phyloP scores from a whole-genome alignment of 1,284 basidiomycete genomes.

The Trichosporon ovoides region DNA sequence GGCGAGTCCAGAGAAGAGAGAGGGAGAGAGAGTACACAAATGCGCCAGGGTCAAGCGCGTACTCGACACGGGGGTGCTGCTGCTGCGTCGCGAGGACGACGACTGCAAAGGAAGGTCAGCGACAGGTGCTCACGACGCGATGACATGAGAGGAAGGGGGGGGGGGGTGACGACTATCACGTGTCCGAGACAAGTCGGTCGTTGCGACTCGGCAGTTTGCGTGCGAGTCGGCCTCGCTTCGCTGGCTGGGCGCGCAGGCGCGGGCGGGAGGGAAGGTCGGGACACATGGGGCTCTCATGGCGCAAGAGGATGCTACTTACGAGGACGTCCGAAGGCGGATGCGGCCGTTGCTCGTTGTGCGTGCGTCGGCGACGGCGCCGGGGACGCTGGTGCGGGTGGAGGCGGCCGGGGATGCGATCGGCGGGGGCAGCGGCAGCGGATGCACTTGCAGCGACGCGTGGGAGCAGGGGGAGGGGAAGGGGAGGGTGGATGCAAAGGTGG shows the following conservation, averaged over 20 bases:
- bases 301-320: background rate
- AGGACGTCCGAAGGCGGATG: background rate
- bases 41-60: background rate
- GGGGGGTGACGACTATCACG: background rate
- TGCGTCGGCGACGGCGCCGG: background rate
- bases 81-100: background rate
- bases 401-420: background rate
- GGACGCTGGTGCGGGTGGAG: background rate
- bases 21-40: background rate
- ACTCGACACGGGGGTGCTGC: background rate
- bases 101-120: slow-evolving; percentile 1
- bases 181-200: background rate
- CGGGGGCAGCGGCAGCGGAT: slow-evolving; percentile 2
- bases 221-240: background rate
- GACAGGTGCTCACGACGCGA: background rate
- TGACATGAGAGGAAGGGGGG: no score
- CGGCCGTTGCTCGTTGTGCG: background rate
- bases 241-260: background rate
- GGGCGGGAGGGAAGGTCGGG: background rate
- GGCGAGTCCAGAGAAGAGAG: background rate
- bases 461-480: background rate
- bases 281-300: background rate
- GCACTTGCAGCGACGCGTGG: background rate
- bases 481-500: background rate
- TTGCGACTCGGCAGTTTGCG: no score